These are phyloP conservation scores for Schwanniomyces pseudopolymorphus DNA, from an alignment of 805 yeast species.

Conservation along the genomic window DNA sequence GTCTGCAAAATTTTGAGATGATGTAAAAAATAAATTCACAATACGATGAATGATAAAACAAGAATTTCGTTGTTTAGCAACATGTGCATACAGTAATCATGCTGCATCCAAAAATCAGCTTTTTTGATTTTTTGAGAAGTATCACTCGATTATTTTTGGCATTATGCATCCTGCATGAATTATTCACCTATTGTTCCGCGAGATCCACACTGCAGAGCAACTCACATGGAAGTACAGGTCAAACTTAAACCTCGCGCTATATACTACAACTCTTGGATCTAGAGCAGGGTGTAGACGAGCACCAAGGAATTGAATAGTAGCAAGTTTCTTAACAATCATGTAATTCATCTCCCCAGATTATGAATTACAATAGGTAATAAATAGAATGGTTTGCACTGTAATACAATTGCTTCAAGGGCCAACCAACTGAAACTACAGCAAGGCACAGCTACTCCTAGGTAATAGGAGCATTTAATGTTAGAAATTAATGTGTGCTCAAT, in stretches of 20 bases:
- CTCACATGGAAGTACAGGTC: background rate
- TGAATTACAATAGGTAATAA: background rate
- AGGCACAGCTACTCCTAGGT: background rate
- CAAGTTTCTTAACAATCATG: background rate
- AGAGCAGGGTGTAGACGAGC: background rate
- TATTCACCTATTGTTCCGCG: background rate
- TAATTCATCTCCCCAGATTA: background rate
- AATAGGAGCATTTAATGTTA: too few species aligned
- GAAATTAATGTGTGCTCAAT: too few species aligned
- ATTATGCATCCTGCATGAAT: background rate
- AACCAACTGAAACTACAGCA: background rate
- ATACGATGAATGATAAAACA: background rate
- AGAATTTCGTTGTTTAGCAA: background rate
- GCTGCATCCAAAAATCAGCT: background rate
- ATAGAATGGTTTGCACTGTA: background rate
- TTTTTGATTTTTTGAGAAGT: background rate
- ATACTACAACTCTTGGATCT: background rate
- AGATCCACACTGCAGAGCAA: background rate
- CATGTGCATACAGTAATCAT: background rate
- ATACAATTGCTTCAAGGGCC: too few species aligned
- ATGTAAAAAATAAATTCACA: background rate
- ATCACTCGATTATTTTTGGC: background rate
- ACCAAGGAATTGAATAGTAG: background rate
- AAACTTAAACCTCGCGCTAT: background rate
- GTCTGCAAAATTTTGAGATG: background rate